Evolutionary conservation across 148 eudicot species (phyloP), one percentile per base, ranked within the genome.

Genomic region (Oxyria digyna): DNA sequence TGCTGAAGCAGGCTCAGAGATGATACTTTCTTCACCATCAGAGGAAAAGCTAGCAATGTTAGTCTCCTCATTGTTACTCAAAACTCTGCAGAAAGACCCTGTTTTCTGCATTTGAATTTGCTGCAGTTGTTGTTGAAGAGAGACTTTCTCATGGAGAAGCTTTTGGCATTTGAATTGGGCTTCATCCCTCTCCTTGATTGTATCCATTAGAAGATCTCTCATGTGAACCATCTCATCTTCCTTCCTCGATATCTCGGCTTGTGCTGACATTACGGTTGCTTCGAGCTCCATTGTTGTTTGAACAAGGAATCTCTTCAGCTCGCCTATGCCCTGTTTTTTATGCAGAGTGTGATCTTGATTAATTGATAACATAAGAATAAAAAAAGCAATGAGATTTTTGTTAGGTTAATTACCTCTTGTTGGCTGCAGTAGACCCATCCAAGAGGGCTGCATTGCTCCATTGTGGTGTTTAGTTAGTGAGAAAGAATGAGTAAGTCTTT

Each of bases 231-330:
- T 26, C 70, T 91, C 97, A 70, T 86, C 96, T 24, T 84, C 92
- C 77, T 88, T 91, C 71, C 83, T 91, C 68, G 90, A 76, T 21
- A 91, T 83, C 62, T 91, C 90, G 23, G 89, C 96, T 24, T 88
- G 92, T 7, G 92, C 87, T 37, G 83, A 76, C 13, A 82, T 23
- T 24, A 85, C 69, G 42, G 96, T 79, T 13, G 88, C 88, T 69
- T 91, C 92, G 8, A 89, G 62, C 78, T 89, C 97, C 85, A 88
- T 74, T 69, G 85, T 90, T 41, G 92, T 79, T 74, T 88, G 89
- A 67, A 89, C 5, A 12, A 89, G 69, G 57, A 82, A 79, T 21
- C 85, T 82, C 69, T 84, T 87, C 77, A 91, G 80, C 11, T 91
- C 96, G 62, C 35, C 40, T 13, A 49, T 23, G 32, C 43, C 54